Conservation (phyloP, 1,284 basidiomycete genomes). For the Golubevia sp. region DNA sequence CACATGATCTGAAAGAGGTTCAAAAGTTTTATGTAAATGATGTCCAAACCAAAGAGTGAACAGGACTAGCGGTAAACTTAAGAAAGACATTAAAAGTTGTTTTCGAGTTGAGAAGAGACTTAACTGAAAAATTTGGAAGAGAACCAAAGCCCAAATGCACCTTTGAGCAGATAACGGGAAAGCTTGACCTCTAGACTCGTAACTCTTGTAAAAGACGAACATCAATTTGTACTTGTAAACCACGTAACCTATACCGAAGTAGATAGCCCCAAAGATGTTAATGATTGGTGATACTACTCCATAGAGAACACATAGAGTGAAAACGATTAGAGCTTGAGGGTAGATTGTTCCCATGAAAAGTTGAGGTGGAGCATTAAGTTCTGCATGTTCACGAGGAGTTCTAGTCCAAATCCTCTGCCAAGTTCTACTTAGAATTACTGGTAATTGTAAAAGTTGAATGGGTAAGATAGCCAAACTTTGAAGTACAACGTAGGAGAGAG, state of each 20-base stretch:
- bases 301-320: conserved; percentile 91
- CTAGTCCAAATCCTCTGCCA: conserved; percentile 27
- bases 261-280: conserved; percentile 87
- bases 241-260: conserved; percentile 82
- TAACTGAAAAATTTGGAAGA: conserved; percentile 58
- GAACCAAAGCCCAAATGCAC: conserved; percentile 54
- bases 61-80: conserved; percentile 41
- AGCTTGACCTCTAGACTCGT: conserved; percentile 87
- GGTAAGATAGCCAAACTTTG: conserved; percentile 69
- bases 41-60: conserved; percentile 46
- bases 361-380: conserved; percentile 94
- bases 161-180: conserved; percentile 71
- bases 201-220: conserved; percentile 91
- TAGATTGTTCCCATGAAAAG: conserved; percentile 81
- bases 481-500: conserved; percentile 91
- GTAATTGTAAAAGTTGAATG: conserved; percentile 31
- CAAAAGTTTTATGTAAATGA: conserved; percentile 36
- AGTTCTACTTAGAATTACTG: conserved; percentile 31
- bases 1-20: conserved; percentile 32
- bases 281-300: conserved; percentile 94
- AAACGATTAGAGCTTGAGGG: conserved; percentile 91
- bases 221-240: conserved; percentile 96
- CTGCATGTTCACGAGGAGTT: conserved; percentile 78
- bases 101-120: conserved; percentile 55
- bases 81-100: conserved; percentile 38